These are phyloP conservation scores for Hysterium pulicare DNA, from an alignment of 2,329 filamentous ascomycete genomes.

Conservation along the genomic window DNA sequence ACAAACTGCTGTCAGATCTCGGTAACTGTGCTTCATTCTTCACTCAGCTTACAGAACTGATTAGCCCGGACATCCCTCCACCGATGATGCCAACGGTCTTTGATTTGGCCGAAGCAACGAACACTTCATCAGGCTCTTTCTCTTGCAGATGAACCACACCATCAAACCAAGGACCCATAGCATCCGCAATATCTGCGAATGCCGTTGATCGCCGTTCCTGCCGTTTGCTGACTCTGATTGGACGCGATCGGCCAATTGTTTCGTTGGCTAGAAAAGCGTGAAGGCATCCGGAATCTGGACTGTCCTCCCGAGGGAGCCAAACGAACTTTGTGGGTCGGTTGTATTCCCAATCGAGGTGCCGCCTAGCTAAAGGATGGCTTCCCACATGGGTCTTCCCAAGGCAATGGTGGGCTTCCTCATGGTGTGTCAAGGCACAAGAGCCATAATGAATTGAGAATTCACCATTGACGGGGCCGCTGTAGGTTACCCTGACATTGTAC, in stretches of 20 bases:
- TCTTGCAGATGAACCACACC: conserved; percentile 58
- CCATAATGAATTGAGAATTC: conserved; percentile 22
- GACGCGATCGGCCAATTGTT: conserved; percentile 43
- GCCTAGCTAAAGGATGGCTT: conserved; percentile 17
- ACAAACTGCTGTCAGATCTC: conserved; percentile 11
- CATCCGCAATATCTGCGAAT: conserved; percentile 49
- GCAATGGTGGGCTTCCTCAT: conserved; percentile 10
- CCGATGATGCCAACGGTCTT: conserved; percentile 63
- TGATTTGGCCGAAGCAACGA: conserved; percentile 53
- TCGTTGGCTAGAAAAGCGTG: conserved; percentile 42
- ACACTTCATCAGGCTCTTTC: conserved; percentile 52
- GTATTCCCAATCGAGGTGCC: conserved; percentile 14
- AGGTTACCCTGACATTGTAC: conserved; percentile 19
- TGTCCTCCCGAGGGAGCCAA: conserved; percentile 45
- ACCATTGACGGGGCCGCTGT: conserved; percentile 15
- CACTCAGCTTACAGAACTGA: conserved; percentile 46
- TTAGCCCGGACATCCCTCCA: conserved; percentile 63
- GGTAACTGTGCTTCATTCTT: not conserved
- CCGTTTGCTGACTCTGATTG: conserved; percentile 35
- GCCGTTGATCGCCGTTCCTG: conserved; percentile 35
- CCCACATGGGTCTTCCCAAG: conserved; percentile 21
- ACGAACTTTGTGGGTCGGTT: conserved; percentile 33
- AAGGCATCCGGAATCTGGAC: conserved; percentile 39
- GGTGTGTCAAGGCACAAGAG: conserved; percentile 9
- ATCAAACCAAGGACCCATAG: conserved; percentile 63